Percentiles rank a stretch among this genome's conserved stretches.
phyloP scores from a whole-genome alignment of 2,329 filamentous ascomycete genomes.

The Neobulgaria alba region DNA sequence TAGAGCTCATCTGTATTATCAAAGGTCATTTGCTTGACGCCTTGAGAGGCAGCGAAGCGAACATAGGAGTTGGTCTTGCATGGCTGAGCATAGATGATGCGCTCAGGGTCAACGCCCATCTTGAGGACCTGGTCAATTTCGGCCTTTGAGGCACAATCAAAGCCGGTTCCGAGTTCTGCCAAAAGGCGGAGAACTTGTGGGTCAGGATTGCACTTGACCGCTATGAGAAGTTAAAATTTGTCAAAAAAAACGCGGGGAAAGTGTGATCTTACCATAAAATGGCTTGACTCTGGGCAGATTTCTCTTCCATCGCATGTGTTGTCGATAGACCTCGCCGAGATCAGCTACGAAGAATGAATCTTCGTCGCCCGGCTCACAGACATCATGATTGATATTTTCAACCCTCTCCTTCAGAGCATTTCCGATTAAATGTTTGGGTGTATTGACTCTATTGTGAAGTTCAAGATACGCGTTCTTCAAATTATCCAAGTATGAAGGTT shows the following conservation, averaged over 20 bases:
- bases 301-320: slow-evolving; percentile 97
- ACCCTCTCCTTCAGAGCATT: slow-evolving; percentile 81
- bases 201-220: slow-evolving; percentile 98
- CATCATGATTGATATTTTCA: slow-evolving; percentile 74
- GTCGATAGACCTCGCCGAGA: slow-evolving; percentile 95
- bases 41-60: slow-evolving; percentile 73
- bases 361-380: slow-evolving; percentile 86
- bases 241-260: slow-evolving; percentile 4
- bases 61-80: slow-evolving; percentile 99
- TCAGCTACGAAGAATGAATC: slow-evolving; percentile 98
- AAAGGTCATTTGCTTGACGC: slow-evolving; percentile 98
- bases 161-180: slow-evolving; percentile 81
- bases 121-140: slow-evolving; percentile 89
- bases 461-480: slow-evolving; percentile 22
- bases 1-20: slow-evolving; percentile 97
- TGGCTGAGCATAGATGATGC: slow-evolving; percentile 97
- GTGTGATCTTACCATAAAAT: slow-evolving; percentile 67
- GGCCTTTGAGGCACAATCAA: slow-evolving; percentile 95
- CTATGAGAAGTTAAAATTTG: slow-evolving; percentile 36
- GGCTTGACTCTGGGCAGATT: slow-evolving; percentile 88
- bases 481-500: slow-evolving; percentile 23
- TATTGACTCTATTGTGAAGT: slow-evolving; percentile 22
- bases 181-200: slow-evolving; percentile 81
- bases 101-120: slow-evolving; percentile 73
- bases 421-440: slow-evolving; percentile 74